A percentile compares a stretch with the other conserved stretches of the same genome.
phyloP scores from a whole-genome alignment of 371 early-diverging fungal species.

The Lichtheimia ramosa region DNA sequence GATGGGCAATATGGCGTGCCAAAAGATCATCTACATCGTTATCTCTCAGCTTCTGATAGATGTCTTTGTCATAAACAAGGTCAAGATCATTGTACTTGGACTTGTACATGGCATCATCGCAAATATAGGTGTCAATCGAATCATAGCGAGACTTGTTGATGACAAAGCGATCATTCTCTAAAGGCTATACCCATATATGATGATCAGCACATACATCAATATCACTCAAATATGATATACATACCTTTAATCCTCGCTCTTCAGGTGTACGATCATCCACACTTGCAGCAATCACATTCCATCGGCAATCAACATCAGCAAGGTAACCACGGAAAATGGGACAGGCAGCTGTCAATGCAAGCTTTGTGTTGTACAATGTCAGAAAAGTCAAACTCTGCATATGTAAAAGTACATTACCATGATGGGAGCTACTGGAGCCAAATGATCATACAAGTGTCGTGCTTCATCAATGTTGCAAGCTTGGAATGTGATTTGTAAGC shows the following conservation, averaged over 20 bases:
- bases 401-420: slow-evolving; percentile 52
- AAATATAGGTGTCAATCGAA: slow-evolving; percentile 92
- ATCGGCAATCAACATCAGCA: slow-evolving; percentile 96
- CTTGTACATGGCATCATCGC: slow-evolving; percentile 73
- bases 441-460: slow-evolving; percentile 92
- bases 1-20: slow-evolving; percentile 93
- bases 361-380: slow-evolving; percentile 18
- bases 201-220: not conserved
- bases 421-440: slow-evolving; percentile 92
- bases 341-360: slow-evolving; percentile 94
- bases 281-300: slow-evolving; percentile 94
- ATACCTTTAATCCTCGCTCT: slow-evolving; percentile 88
- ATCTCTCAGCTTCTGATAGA: slow-evolving; percentile 69
- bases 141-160: slow-evolving; percentile 98
- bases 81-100: slow-evolving; percentile 95
- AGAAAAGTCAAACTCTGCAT: too few relatives aligned
- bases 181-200: slow-evolving; percentile 48
- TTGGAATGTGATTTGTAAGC: slow-evolving; percentile 99
- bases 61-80: slow-evolving; percentile 80
- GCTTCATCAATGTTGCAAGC: slow-evolving; percentile 96
- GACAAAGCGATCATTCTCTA: slow-evolving; percentile 66
- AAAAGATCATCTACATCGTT: slow-evolving; percentile 87
- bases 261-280: slow-evolving; percentile 96
- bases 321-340: slow-evolving; percentile 95
- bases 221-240: not conserved